Percentiles rank a stretch among this genome's conserved stretches.
Evolutionary conservation across 768 basidiomycete genomes (phyloP).

Genomic region (Russula lepida): DNA sequence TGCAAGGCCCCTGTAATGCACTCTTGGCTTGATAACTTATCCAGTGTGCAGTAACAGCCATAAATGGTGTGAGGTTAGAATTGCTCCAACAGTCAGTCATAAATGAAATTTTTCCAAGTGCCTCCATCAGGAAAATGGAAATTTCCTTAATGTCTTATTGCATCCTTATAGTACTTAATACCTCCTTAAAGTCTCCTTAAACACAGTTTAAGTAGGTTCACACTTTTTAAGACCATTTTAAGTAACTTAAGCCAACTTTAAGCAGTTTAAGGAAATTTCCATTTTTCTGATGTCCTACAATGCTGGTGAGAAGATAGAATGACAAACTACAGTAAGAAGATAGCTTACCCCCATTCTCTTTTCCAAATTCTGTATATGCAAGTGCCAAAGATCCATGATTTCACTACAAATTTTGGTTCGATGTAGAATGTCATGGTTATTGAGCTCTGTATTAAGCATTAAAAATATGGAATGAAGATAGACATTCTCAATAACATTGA

Average conservation of each 20-base stretch:
- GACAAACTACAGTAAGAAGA: no score
- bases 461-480: not conserved
- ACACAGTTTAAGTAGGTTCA: no score
- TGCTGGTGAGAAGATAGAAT: no score
- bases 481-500: not conserved
- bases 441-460: not conserved
- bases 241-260: no score
- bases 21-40: conserved; percentile 12
- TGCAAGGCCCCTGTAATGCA: conserved; percentile 14
- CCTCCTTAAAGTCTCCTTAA: no score
- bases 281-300: no score
- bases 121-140: no score
- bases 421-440: not conserved
- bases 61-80: not conserved
- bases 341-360: not conserved
- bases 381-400: not conserved
- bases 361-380: not conserved
- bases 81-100: not conserved
- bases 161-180: no score
- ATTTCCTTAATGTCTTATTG: no score
- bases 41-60: conserved; percentile 27
- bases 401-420: not conserved
- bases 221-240: no score
- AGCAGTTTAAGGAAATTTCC: no score
- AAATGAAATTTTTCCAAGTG: not conserved